These are phyloP conservation scores for Penicillium cataractarum DNA, from an alignment of 495 filamentous ascomycete genomes.

Conservation along the genomic window DNA sequence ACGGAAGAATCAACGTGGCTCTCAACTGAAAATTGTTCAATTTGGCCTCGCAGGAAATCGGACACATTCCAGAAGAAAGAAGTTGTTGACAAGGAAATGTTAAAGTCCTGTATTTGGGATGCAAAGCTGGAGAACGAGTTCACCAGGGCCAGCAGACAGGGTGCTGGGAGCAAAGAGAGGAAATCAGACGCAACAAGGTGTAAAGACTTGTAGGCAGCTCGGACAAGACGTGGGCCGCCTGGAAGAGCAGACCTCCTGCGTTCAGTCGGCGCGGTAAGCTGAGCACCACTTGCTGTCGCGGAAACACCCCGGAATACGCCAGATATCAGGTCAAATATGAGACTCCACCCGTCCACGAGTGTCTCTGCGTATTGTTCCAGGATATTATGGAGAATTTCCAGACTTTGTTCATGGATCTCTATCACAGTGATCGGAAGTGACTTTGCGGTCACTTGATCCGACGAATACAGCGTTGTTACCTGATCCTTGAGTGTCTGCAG, in stretches of 20 bases:
- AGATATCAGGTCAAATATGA: conserved; percentile 81
- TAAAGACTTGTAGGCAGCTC: conserved; percentile 82
- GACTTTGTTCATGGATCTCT: conserved; percentile 78
- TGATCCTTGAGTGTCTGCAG: conserved; percentile 67
- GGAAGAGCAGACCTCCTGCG: conserved; percentile 42
- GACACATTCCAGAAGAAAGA: conserved; percentile 96
- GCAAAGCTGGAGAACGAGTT: conserved; percentile 89
- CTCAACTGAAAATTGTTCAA: conserved; percentile 50
- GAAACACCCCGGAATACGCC: conserved; percentile 69
- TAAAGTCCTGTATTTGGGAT: conserved; percentile 85
- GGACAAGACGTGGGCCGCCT: conserved; percentile 72
- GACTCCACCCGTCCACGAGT: conserved; percentile 78
- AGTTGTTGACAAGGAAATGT: conserved; percentile 90
- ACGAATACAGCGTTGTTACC: conserved; percentile 54
- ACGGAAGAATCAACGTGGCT: conserved; percentile 41
- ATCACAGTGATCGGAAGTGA: conserved; percentile 59
- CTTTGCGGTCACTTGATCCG: conserved; percentile 28
- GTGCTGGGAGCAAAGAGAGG: conserved; percentile 72
- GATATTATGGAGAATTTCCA: conserved; percentile 80
- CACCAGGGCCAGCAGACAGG: conserved; percentile 79
- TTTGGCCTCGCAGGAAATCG: conserved; percentile 69
- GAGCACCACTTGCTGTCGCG: conserved; percentile 25
- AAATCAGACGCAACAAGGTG: conserved; percentile 97
- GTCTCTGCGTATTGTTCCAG: conserved; percentile 89
- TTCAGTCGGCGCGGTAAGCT: conserved; percentile 15